Evolutionary conservation across 1,284 basidiomycete species (phyloP), one percentile per base, ranked within the genome.

Genomic region (Marasmius sp.): DNA sequence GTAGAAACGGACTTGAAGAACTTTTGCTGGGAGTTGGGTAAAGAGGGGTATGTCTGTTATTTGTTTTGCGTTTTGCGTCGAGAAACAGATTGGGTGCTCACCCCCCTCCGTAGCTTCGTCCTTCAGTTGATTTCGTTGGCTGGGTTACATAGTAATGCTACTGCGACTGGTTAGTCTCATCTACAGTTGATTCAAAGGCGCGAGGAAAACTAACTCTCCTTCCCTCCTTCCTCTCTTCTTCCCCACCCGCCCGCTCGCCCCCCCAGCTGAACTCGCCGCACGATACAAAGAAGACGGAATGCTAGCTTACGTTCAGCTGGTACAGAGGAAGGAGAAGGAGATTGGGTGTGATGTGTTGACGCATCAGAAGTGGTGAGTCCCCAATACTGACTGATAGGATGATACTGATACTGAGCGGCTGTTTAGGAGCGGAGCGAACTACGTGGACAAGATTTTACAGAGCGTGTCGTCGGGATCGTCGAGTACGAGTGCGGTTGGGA

Each of bases 331-430:
- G 75, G 95, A 98, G 77, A 89, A 92, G 73, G 94, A 93, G 68
- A 87, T 96, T 55, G 93, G 93, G 38, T 94, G 93, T 68, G 95
- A 98, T 73, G 94, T 98, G 47, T 81, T 97, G 60, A 95, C 91
- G 1, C 93, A 95, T 75, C 93, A 95, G 76, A 94, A 93, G 80
- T 95, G 93, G 93, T 87, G n/a, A n/a, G n/a, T n/a, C n/a, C n/a
- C n/a, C n/a, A n/a, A n/a, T n/a, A 20, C 33, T 37, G 37, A 49
- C 36, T 57, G 39, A 56, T n/a, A n/a, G n/a, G n/a, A n/a, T n/a
- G n/a, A n/a, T 50, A 8, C 27, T 12, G 9, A 36, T 12, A 18
- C 51, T n/a, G n/a, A n/a, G n/a, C n/a, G n/a, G n/a, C 57, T 48
- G 48, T 66, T 10, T 68, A 90, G 89, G 89, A 93, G 91, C 65